A percentile compares a stretch with the other conserved stretches of the same genome.
These are phyloP conservation scores for Trichoderma afroharzianum DNA, from an alignment of 2,329 filamentous ascomycete genomes.

Conservation along the genomic window DNA sequence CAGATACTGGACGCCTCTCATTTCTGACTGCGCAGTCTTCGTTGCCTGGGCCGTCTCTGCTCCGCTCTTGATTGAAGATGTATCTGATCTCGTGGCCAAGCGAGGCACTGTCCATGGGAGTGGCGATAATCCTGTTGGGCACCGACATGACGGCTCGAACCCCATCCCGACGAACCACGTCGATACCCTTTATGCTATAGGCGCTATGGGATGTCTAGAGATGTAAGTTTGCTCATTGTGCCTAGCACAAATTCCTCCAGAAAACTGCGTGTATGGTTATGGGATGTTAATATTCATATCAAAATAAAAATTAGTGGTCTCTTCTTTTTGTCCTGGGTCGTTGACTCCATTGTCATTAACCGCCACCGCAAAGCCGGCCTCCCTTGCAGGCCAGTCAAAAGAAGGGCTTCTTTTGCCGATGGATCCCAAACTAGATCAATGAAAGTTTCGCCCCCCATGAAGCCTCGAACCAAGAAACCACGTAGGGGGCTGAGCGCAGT, in stretches of 20 bases:
- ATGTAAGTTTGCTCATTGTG: background rate
- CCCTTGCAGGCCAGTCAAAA: constrained; percentile 32
- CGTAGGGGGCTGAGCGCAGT: background rate
- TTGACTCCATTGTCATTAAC: constrained; percentile 40
- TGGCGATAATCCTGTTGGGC: background rate
- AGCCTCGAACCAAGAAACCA: background rate
- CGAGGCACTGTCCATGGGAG: background rate
- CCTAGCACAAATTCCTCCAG: background rate
- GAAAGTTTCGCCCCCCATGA: background rate
- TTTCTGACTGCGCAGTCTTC: constrained; percentile 42
- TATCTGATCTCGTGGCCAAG: constrained; percentile 28
- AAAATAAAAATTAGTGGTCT: constrained; percentile 35
- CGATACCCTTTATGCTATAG: background rate
- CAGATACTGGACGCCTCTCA: constrained; percentile 31
- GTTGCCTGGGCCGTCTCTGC: constrained; percentile 43
- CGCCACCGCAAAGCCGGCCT: constrained; percentile 44
- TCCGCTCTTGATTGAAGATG: constrained; percentile 46
- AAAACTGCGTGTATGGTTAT: background rate
- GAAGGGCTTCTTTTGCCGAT: background rate
- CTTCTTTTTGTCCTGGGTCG: constrained; percentile 39
- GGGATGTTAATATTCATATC: background rate
- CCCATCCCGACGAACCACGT: background rate
- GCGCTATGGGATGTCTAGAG: background rate
- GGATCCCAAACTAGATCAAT: background rate
- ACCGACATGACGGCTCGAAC: background rate